phyloP scores from a whole-genome alignment of 352 stramenopile genomes.

The Pythium dissimile region DNA sequence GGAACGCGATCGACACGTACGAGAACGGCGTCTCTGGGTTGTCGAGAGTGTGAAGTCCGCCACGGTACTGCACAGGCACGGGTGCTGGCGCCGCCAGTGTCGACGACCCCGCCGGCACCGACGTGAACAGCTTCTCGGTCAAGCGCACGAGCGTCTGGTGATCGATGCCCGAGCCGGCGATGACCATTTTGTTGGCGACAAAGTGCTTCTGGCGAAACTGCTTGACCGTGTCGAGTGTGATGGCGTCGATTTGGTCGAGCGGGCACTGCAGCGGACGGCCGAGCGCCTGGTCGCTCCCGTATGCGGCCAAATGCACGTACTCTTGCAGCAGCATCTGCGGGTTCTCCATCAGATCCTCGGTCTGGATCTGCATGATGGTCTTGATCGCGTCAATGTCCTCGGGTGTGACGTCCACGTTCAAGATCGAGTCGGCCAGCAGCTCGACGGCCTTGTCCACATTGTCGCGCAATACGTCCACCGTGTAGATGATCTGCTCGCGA shows the following conservation, averaged over 20 bases:
- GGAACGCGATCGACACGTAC: slow-evolving; percentile 95
- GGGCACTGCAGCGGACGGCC: slow-evolving; percentile 80
- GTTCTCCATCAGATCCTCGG: slow-evolving; percentile 90
- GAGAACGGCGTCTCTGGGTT: slow-evolving; percentile 78
- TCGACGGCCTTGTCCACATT: slow-evolving; percentile 90
- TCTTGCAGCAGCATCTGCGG: slow-evolving; percentile 78
- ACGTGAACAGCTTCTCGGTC: slow-evolving; percentile 88
- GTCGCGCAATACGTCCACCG: slow-evolving; percentile 94
- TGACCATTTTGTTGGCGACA: slow-evolving; percentile 88
- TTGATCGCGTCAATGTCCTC: slow-evolving; percentile 93
- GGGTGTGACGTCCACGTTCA: slow-evolving; percentile 68
- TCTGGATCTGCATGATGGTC: slow-evolving; percentile 92
- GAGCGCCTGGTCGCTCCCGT: slow-evolving; percentile 63
- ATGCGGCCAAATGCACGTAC: slow-evolving; percentile 87
- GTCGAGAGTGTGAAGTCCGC: slow-evolving; percentile 59
- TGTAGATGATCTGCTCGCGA: slow-evolving; percentile 97
- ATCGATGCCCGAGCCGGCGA: slow-evolving; percentile 92
- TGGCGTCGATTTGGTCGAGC: slow-evolving; percentile 69
- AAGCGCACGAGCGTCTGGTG: slow-evolving; percentile 92
- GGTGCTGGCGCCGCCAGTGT: slow-evolving; percentile 25
- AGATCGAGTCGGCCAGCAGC: slow-evolving; percentile 88
- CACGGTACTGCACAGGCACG: slow-evolving; percentile 56
- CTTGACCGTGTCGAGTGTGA: slow-evolving; percentile 72
- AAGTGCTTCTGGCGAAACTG: slow-evolving; percentile 77
- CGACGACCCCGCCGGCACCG: not conserved